These are phyloP conservation scores for Scedosporium boydii DNA, from an alignment of 2,329 filamentous ascomycete genomes.

Conservation along the genomic window DNA sequence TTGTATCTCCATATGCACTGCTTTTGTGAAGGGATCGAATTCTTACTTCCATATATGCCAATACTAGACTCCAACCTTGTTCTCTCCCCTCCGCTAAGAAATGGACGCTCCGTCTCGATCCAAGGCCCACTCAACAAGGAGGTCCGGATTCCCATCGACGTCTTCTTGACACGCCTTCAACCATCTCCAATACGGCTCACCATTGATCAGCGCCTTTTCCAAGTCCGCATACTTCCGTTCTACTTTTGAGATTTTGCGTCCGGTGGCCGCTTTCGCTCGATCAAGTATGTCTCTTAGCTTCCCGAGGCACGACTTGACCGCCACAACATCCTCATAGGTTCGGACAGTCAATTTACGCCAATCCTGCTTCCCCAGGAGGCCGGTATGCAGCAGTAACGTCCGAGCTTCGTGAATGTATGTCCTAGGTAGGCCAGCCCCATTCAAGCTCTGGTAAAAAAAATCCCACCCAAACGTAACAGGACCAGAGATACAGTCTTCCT, in stretches of 20 bases:
- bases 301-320: background rate
- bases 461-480: too few species aligned
- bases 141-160: background rate
- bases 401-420: too few species aligned
- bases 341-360: too few species aligned
- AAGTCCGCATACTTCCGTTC: background rate
- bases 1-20: too few species aligned
- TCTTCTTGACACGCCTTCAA: background rate
- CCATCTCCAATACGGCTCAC: constrained; percentile 1
- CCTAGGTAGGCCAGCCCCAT: too few species aligned
- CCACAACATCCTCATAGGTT: background rate
- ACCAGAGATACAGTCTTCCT: background rate
- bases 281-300: background rate
- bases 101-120: background rate
- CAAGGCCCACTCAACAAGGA: constrained; percentile 1
- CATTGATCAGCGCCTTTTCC: background rate
- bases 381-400: too few species aligned
- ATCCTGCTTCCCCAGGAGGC: too few species aligned
- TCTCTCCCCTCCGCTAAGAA: too few species aligned
- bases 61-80: too few species aligned
- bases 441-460: too few species aligned
- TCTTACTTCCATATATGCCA: too few species aligned
- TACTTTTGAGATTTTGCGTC: background rate
- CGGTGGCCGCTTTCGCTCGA: background rate
- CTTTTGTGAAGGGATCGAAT: too few species aligned